Percentiles rank a stretch among this genome's conserved stretches.
phyloP scores from a whole-genome alignment of 305 asterid species.

The Rubia balearica region DNA sequence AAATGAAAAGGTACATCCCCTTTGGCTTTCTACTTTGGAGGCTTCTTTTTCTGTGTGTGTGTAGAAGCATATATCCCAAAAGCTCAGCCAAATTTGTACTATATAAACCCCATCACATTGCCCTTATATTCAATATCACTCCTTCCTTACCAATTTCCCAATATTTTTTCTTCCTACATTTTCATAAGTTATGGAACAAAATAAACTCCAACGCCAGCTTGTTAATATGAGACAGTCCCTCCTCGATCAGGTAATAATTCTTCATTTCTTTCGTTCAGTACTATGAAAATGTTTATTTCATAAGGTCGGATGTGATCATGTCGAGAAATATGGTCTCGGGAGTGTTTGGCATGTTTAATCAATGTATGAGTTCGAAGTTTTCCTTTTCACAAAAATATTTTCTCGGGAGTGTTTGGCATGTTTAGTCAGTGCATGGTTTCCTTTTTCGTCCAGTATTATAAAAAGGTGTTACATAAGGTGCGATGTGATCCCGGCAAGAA shows the following conservation, averaged over 20 bases:
- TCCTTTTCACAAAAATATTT: too few species aligned
- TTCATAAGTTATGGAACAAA: slow-evolving; percentile 13
- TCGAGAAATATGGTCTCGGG: too few species aligned
- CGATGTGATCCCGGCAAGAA: too few species aligned
- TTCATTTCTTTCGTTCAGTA: neutral
- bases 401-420: too few species aligned
- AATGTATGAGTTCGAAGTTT: too few species aligned
- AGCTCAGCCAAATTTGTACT: slow-evolving; percentile 17
- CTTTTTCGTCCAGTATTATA: too few species aligned
- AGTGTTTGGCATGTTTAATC: too few species aligned
- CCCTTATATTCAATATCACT: neutral
- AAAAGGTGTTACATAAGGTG: too few species aligned
- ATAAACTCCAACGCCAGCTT: slow-evolving; percentile 46
- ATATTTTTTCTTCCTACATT: neutral
- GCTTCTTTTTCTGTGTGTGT: neutral
- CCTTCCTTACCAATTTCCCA: slow-evolving; percentile 18
- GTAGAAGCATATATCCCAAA: neutral
- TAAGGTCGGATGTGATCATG: neutral
- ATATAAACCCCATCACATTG: slow-evolving; percentile 32
- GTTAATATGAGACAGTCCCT: slow-evolving; percentile 57
- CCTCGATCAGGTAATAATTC: slow-evolving; percentile 50
- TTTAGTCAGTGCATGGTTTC: too few species aligned
- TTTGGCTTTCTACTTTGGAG: slow-evolving; percentile 5
- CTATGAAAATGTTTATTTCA: neutral
- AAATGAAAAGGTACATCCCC: neutral